These are phyloP conservation scores for Eudorina sp. DNA, from an alignment of 139 green algal species.

Conservation along the genomic window DNA sequence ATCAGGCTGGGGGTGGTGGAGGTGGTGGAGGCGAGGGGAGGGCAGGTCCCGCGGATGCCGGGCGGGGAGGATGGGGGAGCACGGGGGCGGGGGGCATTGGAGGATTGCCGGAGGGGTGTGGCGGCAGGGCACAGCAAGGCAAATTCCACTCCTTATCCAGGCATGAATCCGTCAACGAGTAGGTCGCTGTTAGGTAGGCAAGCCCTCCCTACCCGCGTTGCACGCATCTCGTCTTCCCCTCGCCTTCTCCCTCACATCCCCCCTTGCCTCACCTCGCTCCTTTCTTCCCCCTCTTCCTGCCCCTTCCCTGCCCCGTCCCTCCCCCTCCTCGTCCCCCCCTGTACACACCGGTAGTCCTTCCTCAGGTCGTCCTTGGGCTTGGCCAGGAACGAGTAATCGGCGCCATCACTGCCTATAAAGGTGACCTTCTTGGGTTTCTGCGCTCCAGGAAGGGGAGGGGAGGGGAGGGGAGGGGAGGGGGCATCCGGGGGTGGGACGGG, in stretches of 20 bases:
- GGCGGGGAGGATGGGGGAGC: background rate
- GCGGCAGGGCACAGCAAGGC: background rate
- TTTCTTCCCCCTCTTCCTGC: no score
- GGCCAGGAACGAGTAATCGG: slow-evolving; percentile 92
- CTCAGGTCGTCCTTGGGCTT: slow-evolving; percentile 99
- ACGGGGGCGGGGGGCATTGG: no score
- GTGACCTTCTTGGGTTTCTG: slow-evolving; percentile 94
- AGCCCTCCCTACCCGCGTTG: no score
- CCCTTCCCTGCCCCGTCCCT: no score
- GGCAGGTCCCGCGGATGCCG: background rate
- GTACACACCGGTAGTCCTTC: slow-evolving; percentile 94
- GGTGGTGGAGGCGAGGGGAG: background rate
- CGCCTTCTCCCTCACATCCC: no score
- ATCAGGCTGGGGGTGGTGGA: slow-evolving; percentile 82
- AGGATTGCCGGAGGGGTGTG: no score
- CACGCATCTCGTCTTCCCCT: no score
- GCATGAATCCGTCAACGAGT: no score
- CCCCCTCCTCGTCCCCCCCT: no score
- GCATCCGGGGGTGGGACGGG: background rate
- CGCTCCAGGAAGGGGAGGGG: background rate
- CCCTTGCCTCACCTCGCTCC: no score
- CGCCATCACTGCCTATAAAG: slow-evolving; percentile 81
- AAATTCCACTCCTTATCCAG: background rate
- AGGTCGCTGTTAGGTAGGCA: no score
- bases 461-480: background rate